Base-by-base conservation (phyloP, 2,329 filamentous ascomycete genomes). In the Passalora sequoiae region DNA sequence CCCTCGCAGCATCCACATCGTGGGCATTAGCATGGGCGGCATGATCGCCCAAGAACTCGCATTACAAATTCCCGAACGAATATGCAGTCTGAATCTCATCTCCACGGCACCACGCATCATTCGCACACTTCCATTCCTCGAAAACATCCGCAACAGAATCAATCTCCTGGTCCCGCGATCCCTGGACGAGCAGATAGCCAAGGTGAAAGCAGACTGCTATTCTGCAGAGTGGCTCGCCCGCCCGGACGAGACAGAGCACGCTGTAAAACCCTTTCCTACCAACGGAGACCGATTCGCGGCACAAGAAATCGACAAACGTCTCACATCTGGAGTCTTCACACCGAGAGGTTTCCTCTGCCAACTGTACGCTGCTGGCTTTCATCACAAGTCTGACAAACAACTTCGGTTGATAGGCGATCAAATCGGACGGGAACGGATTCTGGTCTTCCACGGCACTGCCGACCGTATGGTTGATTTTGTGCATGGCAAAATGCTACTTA, bases 41-140 rank as follows among this genome's bases (percentile, higher is more conserved):
- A 94, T 95, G 89, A 91, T 95, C 57, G 80, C 86, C 2, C 89
- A 94, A 66, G 89, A 95, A 67, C 60, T 95, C 3, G 76, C 74
- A 63, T 58, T 62, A 24, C 61, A 70, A n/a, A 69, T 73, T 17
- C 72, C 73, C 1, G 55, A 67, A 3, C 66, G 72, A 9, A 69
- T 75, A 43, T 72, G 67, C 46, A 70, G 69, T n/a, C 59, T 76
- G 13, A 69, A 69, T 15, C 64, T 76, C 12, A 64, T 75, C 17
- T 74, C 72, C 4, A 75, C 73, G 8, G 71, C 68, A 5, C 63
- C 72, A 1, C 60, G 67, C 7, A 59, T 75, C 6, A 68, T 73
- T 40, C 68, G 72, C 43, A 75, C 70, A 6, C 62, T 65, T 2
- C 56, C 59, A 12, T 81, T 80, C 51, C 48, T 77, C 41, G 78